Percentiles rank a stretch among this genome's conserved stretches.
These are phyloP conservation scores for Inonotus obliquus DNA, from an alignment of 1,284 basidiomycete genomes.

Conservation along the genomic window DNA sequence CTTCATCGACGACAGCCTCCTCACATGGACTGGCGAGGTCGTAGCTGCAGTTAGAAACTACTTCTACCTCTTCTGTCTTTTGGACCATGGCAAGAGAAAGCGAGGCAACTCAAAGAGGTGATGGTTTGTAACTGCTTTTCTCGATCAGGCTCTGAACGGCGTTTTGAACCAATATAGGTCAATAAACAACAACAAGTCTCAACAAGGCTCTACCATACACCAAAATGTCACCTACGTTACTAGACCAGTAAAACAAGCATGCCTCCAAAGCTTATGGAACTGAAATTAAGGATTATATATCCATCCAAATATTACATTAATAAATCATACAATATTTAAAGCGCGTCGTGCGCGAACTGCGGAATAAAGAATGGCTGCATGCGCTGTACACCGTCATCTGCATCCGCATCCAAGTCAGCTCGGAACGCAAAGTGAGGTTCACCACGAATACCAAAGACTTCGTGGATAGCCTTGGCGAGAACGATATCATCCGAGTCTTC, in stretches of 20 bases:
- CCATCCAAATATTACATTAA: neutral
- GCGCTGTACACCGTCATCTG: neutral
- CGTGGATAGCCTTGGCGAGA: slow-evolving; percentile 10
- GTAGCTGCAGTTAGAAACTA: neutral
- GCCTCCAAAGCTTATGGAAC: too few species aligned
- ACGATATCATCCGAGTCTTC: slow-evolving; percentile 15
- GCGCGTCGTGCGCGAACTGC: neutral
- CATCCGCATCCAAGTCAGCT: neutral
- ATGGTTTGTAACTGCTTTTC: too few species aligned
- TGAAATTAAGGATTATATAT: too few species aligned
- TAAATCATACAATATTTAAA: neutral
- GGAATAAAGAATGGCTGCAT: neutral
- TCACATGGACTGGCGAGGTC: neutral
- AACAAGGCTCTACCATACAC: too few species aligned
- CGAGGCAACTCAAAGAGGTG: too few species aligned
- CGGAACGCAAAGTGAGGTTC: slow-evolving; percentile 1
- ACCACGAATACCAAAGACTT: slow-evolving; percentile 14
- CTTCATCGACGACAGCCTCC: neutral
- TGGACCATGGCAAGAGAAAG: neutral
- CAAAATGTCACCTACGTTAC: too few species aligned
- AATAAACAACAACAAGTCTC: too few species aligned
- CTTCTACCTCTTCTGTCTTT: neutral
- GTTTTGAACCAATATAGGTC: too few species aligned
- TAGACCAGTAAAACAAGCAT: too few species aligned
- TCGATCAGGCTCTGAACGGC: too few species aligned